Conservation (phyloP, 768 basidiomycete species). For the Mycena alexandri region DNA sequence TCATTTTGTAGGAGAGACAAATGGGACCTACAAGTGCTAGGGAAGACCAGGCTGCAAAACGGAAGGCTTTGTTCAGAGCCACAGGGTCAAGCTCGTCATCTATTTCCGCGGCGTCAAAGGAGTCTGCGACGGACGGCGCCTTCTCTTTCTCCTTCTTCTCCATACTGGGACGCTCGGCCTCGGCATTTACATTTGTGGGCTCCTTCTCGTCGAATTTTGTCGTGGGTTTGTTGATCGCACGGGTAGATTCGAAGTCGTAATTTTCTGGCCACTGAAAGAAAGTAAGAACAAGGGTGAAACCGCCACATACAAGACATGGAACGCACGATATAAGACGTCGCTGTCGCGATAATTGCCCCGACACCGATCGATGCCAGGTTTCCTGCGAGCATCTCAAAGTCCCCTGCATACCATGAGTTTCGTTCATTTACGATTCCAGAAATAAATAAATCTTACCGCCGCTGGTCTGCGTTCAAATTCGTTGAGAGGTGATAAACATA, state of each 20-base stretch:
- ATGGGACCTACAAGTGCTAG: slow-evolving; percentile 65
- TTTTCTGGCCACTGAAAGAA: slow-evolving; percentile 76
- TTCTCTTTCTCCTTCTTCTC: slow-evolving; percentile 57
- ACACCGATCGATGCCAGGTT: slow-evolving; percentile 89
- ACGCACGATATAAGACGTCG: slow-evolving; percentile 73
- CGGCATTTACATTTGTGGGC: slow-evolving; percentile 8
- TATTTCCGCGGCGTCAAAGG: slow-evolving; percentile 52
- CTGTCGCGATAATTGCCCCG: slow-evolving; percentile 81
- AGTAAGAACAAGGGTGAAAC: neutral
- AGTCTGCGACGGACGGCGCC: slow-evolving; percentile 50
- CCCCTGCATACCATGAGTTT: slow-evolving; percentile 49
- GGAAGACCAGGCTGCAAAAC: slow-evolving; percentile 84
- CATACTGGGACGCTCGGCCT: slow-evolving; percentile 27
- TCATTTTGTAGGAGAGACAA: neutral
- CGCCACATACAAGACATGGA: neutral
- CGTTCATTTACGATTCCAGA: neutral
- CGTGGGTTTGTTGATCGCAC: slow-evolving; percentile 74
- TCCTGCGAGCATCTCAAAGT: slow-evolving; percentile 84
- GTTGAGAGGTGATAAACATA: neutral
- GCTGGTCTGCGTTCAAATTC: slow-evolving; percentile 40
- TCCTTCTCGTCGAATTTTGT: slow-evolving; percentile 36
- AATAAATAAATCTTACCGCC: slow-evolving; percentile 39
- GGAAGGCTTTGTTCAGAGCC: slow-evolving; percentile 79
- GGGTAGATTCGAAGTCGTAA: slow-evolving; percentile 85
- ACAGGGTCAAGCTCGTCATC: slow-evolving; percentile 75